These are phyloP conservation scores for Gaeumannomyces sp. DNA, from an alignment of 2,329 filamentous ascomycete species.

Conservation along the genomic window DNA sequence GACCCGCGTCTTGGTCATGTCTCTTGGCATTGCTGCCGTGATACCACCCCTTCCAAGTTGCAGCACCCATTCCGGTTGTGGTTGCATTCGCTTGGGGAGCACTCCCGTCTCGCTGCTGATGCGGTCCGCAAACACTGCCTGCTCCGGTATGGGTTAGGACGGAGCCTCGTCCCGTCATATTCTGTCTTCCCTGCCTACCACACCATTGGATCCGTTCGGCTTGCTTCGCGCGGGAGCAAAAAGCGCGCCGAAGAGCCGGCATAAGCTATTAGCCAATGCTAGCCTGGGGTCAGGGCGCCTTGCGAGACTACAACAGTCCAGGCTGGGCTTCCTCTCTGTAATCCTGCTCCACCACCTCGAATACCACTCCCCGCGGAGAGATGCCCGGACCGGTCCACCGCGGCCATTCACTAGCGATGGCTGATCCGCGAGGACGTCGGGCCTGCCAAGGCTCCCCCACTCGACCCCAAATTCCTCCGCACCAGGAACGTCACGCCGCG, in stretches of 20 bases:
- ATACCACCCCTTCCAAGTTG: neutral
- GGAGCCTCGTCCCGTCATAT: neutral
- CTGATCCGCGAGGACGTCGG: too few relatives aligned
- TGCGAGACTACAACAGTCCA: too few relatives aligned
- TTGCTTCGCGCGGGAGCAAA: neutral
- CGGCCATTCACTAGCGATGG: neutral
- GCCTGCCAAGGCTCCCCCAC: neutral
- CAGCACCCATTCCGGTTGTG: neutral
- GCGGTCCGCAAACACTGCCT: neutral
- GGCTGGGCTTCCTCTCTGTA: too few relatives aligned
- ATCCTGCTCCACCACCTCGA: neutral
- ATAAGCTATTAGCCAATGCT: neutral
- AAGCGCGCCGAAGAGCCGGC: neutral
- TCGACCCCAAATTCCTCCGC: neutral
- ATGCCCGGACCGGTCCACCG: neutral
- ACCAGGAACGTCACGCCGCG: neutral
- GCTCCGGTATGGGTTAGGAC: neutral
- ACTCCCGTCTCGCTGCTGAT: neutral
- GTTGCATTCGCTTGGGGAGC: neutral
- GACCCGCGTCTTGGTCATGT: neutral
- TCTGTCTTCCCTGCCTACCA: neutral
- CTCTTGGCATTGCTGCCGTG: neutral
- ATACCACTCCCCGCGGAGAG: neutral
- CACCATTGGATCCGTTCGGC: neutral
- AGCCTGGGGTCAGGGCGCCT: too few relatives aligned